Conservation (phyloP, 257 asterid species). For the Henckelia pumila region DNA sequence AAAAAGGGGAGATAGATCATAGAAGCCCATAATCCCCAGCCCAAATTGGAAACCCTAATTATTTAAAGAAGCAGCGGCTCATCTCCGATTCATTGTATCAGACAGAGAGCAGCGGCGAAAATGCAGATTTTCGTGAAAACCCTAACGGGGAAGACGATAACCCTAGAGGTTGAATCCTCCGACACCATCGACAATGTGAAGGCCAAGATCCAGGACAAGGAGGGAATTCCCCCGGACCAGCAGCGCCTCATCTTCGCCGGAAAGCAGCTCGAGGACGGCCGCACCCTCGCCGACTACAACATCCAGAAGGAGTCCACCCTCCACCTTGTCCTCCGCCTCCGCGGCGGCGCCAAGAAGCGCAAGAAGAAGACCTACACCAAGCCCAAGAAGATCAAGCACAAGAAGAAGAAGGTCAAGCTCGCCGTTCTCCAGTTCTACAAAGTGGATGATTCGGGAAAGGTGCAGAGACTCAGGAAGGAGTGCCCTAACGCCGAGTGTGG, state of each 20-base stretch:
- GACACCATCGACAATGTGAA: neutral
- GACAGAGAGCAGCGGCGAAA: neutral
- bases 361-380: conserved; percentile 16
- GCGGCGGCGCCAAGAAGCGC: conserved; percentile 16
- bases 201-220: neutral
- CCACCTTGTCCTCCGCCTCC: conserved; percentile 17
- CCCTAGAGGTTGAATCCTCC: conserved; percentile 12
- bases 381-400: conserved; percentile 15
- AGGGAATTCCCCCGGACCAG: neutral
- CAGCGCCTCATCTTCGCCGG: neutral
- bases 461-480: neutral
- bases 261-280: neutral
- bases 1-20: too few species aligned
- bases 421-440: neutral
- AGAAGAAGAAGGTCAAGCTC: neutral
- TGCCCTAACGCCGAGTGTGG: conserved; percentile 7
- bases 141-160: conserved; percentile 13
- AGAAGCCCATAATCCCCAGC: too few species aligned
- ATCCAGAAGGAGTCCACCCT: conserved; percentile 9
- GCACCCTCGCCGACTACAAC: neutral
- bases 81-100: too few species aligned
- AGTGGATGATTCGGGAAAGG: neutral
- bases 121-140: conserved; percentile 15
- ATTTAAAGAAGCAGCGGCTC: neutral
- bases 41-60: neutral